Evolutionary conservation across 306 rosid species (phyloP).

Genomic region (Sesbania bispinosa): DNA sequence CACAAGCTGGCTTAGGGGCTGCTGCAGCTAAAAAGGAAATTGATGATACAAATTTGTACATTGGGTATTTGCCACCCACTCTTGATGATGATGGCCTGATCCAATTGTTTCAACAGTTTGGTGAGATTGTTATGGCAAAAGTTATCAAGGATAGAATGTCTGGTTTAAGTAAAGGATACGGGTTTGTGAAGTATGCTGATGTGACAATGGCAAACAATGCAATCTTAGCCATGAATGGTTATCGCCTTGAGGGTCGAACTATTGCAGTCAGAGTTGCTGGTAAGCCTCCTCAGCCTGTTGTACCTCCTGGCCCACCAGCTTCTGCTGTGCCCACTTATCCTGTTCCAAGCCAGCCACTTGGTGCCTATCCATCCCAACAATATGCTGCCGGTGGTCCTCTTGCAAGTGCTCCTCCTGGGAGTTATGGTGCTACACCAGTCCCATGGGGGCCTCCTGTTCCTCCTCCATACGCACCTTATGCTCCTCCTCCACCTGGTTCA

Average conservation of each 20-base stretch:
- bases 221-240: conserved; percentile 84
- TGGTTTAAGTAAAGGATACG: conserved; percentile 92
- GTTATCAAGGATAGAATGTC: conserved; percentile 85
- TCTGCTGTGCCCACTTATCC: conserved; percentile 74
- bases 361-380: conserved; percentile 91
- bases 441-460: conserved; percentile 99
- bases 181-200: conserved; percentile 93
- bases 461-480: conserved; percentile 67
- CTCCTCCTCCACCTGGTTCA: conserved; percentile 95
- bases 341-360: conserved; percentile 63
- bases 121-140: conserved; percentile 97
- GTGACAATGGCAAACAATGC: conserved; percentile 92
- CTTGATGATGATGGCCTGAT: conserved; percentile 90
- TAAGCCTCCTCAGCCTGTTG: conserved; percentile 92
- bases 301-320: conserved; percentile 85
- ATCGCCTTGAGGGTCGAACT: conserved; percentile 86
- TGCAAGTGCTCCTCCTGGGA: conserved; percentile 65
- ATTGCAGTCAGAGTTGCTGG: conserved; percentile 99
- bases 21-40: conserved; percentile 71
- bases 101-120: conserved; percentile 81
- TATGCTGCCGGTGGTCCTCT: conserved; percentile 73
- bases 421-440: conserved; percentile 61
- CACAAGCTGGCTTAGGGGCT: conserved; percentile 74
- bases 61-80: conserved; percentile 93
- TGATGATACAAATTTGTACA: conserved; percentile 91